Evolutionary conservation across 148 eudicot species (phyloP).

Genomic region (Talinum fruticosum): DNA sequence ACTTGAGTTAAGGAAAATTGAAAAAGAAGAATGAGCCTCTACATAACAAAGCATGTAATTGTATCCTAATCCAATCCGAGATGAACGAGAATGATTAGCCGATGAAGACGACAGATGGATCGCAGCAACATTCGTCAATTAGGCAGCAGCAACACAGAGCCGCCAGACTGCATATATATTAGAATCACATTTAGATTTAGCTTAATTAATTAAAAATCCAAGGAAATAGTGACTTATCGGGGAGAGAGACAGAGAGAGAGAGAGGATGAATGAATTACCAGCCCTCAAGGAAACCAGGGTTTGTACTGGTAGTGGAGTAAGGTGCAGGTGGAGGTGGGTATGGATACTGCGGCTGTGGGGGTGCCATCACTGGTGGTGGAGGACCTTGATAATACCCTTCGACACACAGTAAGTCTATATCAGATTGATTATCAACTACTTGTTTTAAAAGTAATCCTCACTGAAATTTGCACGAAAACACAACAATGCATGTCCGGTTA

Average conservation of each 20-base stretch:
- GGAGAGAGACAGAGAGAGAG: not conserved
- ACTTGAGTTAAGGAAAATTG: not conserved
- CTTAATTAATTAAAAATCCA: not conserved
- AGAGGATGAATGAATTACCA: slow-evolving; percentile 38
- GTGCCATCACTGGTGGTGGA: slow-evolving; percentile 63
- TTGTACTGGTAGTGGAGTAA: slow-evolving; percentile 42
- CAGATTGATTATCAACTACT: not conserved
- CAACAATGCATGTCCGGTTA: not conserved
- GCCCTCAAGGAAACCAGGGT: slow-evolving; percentile 65
- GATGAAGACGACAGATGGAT: slow-evolving; percentile 53
- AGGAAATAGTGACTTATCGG: not conserved
- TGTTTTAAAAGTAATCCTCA: too few species aligned
- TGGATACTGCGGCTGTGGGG: slow-evolving; percentile 67
- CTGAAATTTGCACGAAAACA: not conserved
- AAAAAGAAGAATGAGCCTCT: not conserved
- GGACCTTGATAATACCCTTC: slow-evolving; percentile 69
- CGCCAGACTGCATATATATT: slow-evolving; percentile 48
- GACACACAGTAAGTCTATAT: not conserved
- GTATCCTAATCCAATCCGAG: too few species aligned
- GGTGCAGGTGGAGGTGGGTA: slow-evolving; percentile 42
- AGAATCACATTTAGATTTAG: not conserved
- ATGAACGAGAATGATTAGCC: not conserved
- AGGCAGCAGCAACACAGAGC: slow-evolving; percentile 77
- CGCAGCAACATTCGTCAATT: slow-evolving; percentile 75
- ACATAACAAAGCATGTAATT: not conserved